Base-by-base conservation (phyloP, 202 grass and related monocot genomes). In the Hordeum pubiflorum region DNA sequence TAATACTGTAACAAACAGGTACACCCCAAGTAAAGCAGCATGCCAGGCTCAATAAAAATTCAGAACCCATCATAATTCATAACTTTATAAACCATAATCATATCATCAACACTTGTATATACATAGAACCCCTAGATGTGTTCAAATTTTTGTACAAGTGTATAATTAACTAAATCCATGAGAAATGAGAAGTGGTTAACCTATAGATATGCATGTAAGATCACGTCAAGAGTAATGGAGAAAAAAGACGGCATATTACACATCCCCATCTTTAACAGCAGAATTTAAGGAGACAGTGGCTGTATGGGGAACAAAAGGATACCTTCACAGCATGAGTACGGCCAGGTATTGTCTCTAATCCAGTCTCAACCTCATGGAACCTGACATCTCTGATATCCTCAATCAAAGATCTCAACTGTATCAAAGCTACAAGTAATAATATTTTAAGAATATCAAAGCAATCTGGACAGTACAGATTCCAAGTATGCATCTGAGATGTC, bases 261-360 rank as follows among this genome's bases (percentile, higher is more conserved):
- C 7, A 54, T 20, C 3, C 55, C 56, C 34, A 29, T 70, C n/a
- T 59, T 7, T 39, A 61, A 61, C n/a, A 9, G 13, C 6, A 71
- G 12, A 69, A 44, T 17, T 17, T 71, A 46, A 27, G 39, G 50
- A n/a, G 50, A 2, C 57, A 71, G n/a, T 34, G 10, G 29, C 63
- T 31, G 0, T 11, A 80, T 52, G 17, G 26, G 1, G 20, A 26
- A 9, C 22, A 63, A 24, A 57, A 62, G 1, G 3, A 74, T 87
- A 98, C 96, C 90, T 98, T 98, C 23, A 98, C 96, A 81, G 96
- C 92, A 89, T 98, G 89, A 52, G 96, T 98, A 70, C 92, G 90
- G 21, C 92, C 96, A 72, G 90, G 93, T 89, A 98, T 93, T 10
- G 87, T 95, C 82, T 91, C 92, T 56, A 98, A 85, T 26, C 96